phyloP scores from a whole-genome alignment of 805 yeast species.

The Brettanomyces naardenensis region DNA sequence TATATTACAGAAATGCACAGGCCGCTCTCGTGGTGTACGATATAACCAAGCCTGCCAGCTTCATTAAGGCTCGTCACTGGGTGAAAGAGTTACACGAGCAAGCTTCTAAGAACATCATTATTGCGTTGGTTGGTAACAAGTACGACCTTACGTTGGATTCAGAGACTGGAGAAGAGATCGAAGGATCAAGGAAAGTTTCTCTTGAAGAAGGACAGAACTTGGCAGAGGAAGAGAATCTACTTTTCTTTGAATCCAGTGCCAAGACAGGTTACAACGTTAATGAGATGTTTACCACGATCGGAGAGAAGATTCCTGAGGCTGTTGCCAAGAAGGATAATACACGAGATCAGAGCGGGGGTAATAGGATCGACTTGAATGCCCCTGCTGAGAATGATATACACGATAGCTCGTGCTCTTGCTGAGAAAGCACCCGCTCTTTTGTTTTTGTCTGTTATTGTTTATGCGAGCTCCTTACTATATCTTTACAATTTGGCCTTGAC shows the following conservation, averaged over 20 bases:
- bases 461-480: background rate
- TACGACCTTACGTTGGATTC: slow-evolving; percentile 60
- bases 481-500: slow-evolving; percentile 40
- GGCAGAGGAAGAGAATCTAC: slow-evolving; percentile 84
- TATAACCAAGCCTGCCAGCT: slow-evolving; percentile 89
- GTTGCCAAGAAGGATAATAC: slow-evolving; percentile 7
- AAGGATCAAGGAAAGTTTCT: slow-evolving; percentile 65
- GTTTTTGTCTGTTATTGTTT: background rate
- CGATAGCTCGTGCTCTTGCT: slow-evolving; percentile 28
- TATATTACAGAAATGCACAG: slow-evolving; percentile 96
- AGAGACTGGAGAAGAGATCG: slow-evolving; percentile 40
- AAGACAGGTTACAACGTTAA: slow-evolving; percentile 84
- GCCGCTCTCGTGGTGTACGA: slow-evolving; percentile 96
- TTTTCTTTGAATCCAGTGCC: slow-evolving; percentile 93
- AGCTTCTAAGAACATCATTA: slow-evolving; percentile 84
- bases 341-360: slow-evolving; percentile 4
- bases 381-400: slow-evolving; percentile 14
- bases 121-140: slow-evolving; percentile 93
- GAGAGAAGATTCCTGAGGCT: slow-evolving; percentile 66
- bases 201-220: slow-evolving; percentile 78
- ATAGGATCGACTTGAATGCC: slow-evolving; percentile 31
- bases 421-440: slow-evolving; percentile 2
- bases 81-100: slow-evolving; percentile 93
- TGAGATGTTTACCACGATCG: slow-evolving; percentile 86
- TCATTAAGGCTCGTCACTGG: slow-evolving; percentile 97